These are phyloP conservation scores for Lepraria neglecta DNA, from an alignment of 495 filamentous ascomycete species.

Conservation along the genomic window DNA sequence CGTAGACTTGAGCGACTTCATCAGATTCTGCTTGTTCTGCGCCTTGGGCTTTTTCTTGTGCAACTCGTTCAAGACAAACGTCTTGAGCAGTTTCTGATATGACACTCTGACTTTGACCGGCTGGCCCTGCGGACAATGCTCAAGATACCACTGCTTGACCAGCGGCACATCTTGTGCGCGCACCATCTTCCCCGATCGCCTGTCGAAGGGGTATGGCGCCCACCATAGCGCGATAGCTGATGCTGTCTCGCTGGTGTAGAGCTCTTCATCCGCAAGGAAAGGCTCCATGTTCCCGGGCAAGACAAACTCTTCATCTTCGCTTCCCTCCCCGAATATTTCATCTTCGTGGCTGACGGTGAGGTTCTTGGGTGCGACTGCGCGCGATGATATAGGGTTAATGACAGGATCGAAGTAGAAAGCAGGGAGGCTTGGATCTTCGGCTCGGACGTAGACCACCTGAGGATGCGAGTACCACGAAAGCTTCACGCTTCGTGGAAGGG, in stretches of 20 bases:
- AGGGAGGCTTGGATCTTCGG: slow-evolving; percentile 82
- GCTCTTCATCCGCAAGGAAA: slow-evolving; percentile 82
- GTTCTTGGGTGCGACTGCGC: slow-evolving; percentile 92
- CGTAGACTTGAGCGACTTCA: slow-evolving; percentile 84
- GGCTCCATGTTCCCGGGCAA: slow-evolving; percentile 76
- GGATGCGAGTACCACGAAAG: slow-evolving; percentile 91
- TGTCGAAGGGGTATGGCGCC: slow-evolving; percentile 95
- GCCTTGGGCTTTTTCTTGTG: slow-evolving; percentile 93
- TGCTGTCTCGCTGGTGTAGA: slow-evolving; percentile 84
- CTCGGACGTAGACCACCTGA: slow-evolving; percentile 82
- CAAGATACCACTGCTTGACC: slow-evolving; percentile 97
- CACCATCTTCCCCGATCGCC: slow-evolving; percentile 95
- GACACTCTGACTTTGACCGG: slow-evolving; percentile 98
- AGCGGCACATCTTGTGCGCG: slow-evolving; percentile 94
- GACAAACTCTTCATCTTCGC: slow-evolving; percentile 84
- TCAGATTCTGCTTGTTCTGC: slow-evolving; percentile 86
- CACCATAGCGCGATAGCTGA: slow-evolving; percentile 95
- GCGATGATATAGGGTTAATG: slow-evolving; percentile 96
- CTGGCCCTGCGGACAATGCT: slow-evolving; percentile 87
- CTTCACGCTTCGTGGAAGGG: slow-evolving; percentile 88
- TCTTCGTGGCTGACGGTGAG: slow-evolving; percentile 90
- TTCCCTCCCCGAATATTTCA: slow-evolving; percentile 81
- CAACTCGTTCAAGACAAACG: slow-evolving; percentile 90
- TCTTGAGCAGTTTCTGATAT: slow-evolving; percentile 97
- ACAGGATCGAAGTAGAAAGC: slow-evolving; percentile 97